A percentile compares a stretch with the other conserved stretches of the same genome.
These are phyloP conservation scores for Hemisphaericaspora nanyangensis DNA, from an alignment of 805 yeast genomes.

Conservation along the genomic window DNA sequence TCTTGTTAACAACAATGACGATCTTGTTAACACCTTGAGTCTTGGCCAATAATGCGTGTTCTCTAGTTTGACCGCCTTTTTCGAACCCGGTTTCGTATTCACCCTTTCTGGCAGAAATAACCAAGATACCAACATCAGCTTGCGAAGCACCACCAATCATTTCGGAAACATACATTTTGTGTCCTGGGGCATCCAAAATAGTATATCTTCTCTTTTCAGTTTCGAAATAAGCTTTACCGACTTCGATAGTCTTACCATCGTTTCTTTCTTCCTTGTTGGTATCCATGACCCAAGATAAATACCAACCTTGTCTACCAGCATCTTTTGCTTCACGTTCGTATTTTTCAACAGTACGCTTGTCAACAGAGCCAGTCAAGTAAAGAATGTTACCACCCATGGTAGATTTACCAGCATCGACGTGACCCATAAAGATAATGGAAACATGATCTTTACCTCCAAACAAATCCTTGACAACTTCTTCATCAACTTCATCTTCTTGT, in stretches of 20 bases:
- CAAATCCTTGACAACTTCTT: constrained; percentile 84
- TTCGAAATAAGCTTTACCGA: constrained; percentile 96
- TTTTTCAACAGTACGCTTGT: constrained; percentile 96
- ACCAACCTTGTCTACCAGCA: constrained; percentile 99
- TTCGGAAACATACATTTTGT: constrained; percentile 96
- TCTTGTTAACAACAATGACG: constrained; percentile 92
- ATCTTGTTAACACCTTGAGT: constrained; percentile 96
- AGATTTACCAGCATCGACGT: constrained; percentile 98
- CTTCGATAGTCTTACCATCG: constrained; percentile 99
- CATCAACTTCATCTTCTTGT: constrained; percentile 80
- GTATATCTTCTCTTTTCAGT: constrained; percentile 98
- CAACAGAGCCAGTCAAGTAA: constrained; percentile 93
- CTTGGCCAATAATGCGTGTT: constrained; percentile 95
- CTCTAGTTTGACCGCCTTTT: constrained; percentile 98
- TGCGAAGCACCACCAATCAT: constrained; percentile 99
- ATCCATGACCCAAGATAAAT: constrained; percentile 98
- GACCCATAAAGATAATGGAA: constrained; percentile 98
- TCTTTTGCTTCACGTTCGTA: constrained; percentile 98
- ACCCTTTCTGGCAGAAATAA: constrained; percentile 97
- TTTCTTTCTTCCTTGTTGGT: constrained; percentile 98
- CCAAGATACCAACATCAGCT: constrained; percentile 97
- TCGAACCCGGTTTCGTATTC: constrained; percentile 99
- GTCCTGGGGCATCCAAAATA: constrained; percentile 98
- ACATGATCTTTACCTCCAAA: constrained; percentile 97
- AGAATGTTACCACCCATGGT: constrained; percentile 99